Base-by-base conservation (phyloP, 73 alveolate genomes). In the Paramecium biaurelia region DNA sequence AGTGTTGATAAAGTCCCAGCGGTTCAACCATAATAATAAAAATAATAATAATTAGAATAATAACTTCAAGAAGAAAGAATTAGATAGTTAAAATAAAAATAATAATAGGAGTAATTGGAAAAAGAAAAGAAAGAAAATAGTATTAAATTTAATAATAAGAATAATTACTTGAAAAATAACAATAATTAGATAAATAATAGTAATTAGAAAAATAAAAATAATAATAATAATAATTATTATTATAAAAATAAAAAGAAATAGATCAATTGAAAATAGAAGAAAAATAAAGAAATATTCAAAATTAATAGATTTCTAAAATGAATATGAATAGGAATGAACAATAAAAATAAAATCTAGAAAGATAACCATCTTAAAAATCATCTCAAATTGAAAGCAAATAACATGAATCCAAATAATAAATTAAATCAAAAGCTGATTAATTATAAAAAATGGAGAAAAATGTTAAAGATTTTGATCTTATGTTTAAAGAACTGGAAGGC, bases 1-100 rank as follows among this genome's bases (percentile, higher is more conserved):
- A 76, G 89, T 41, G 89, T 76, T 34, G 89, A 76, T 18, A 76
- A 76, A 58, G 34, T 20, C 1, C 76, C 76, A 18, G 21, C 11
- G 1, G 24, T 14, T 45, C 14, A 45, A 45, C 58, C 58, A 45
- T 45, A 45, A 45, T 5, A 45, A 45, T 45, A 45, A 45, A 45
- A 45, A 45, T 45, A 45, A 45, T 45, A 45, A 45, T 11, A 45
- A 14, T 45, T 11, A 45, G 58, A 45, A 45, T 45, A 45, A 8
- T 45, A 45, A 45, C 58, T 23, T 9, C 14, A 45, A 45, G 58
- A 45, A 45, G 58, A 45, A 45, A 45, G 24, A 45, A 45, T 9
- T 45, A 14, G 58, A 2, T 14, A 11, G 5, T 45, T 45, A 6
- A 45, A 45, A 45, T 45, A 1, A 45, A 8, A n/a, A 45, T 45